These are phyloP conservation scores for Lithohypha guttulata DNA, from an alignment of 2,329 filamentous ascomycete species.

Conservation along the genomic window DNA sequence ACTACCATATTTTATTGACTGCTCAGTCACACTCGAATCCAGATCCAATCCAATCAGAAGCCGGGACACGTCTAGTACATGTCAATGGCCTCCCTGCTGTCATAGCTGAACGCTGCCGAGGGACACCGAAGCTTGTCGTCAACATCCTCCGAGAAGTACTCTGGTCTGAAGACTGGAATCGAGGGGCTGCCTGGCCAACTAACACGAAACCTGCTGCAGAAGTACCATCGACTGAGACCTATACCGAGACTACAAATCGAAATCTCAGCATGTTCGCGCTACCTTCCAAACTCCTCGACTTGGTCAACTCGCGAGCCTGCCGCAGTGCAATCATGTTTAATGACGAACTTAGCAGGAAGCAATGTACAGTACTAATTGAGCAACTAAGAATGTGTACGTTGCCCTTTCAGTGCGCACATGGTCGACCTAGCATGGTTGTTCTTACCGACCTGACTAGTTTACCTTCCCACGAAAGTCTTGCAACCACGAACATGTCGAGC, in stretches of 20 bases:
- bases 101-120: conserved; percentile 64
- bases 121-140: conserved; percentile 60
- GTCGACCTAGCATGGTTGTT: conserved; percentile 38
- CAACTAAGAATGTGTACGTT: conserved; percentile 33
- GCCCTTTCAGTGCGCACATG: conserved; percentile 42
- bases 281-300: conserved; percentile 62
- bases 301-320: conserved; percentile 40
- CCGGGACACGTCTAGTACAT: not conserved
- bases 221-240: no score
- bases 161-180: conserved; percentile 43
- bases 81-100: conserved; percentile 55
- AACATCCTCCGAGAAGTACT: conserved; percentile 64
- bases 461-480: not conserved
- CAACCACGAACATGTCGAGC: not conserved
- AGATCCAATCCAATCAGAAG: not conserved
- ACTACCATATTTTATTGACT: conserved; percentile 47
- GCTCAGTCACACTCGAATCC: no score
- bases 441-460: conserved; percentile 26
- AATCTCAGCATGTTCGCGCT: no score
- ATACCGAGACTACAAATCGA: no score
- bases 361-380: conserved; percentile 31
- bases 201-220: no score
- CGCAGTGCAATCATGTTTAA: conserved; percentile 43
- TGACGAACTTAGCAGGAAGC: conserved; percentile 29
- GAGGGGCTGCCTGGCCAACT: not conserved